Conservation (phyloP, 768 basidiomycete species). For the Pilatotrama ljubarskyi region DNA sequence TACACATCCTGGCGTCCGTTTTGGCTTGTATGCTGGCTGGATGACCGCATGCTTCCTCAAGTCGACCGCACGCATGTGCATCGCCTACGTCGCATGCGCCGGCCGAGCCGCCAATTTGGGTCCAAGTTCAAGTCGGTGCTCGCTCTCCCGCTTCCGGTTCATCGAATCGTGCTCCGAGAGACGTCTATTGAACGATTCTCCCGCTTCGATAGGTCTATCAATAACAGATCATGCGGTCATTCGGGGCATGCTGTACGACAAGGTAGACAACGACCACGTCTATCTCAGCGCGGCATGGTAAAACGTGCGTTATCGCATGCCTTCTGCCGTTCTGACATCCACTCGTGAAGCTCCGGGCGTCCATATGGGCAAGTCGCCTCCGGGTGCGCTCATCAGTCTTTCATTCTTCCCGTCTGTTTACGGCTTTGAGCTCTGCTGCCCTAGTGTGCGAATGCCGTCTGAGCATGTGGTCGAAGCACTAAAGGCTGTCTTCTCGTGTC, state of each 20-base stretch:
- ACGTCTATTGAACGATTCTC: neutral
- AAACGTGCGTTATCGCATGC: conserved; percentile 12
- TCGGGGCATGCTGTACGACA: too few species aligned
- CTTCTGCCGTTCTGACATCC: neutral
- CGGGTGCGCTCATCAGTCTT: neutral
- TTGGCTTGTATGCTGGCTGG: neutral
- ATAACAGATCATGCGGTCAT: too few species aligned
- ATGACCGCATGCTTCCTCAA: neutral
- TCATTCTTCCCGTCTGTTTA: neutral
- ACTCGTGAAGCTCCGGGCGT: neutral
- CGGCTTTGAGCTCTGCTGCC: neutral
- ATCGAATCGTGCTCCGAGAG: neutral
- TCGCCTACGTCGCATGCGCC: neutral
- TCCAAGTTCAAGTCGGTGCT: neutral
- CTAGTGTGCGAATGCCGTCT: neutral
- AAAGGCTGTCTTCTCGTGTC: neutral
- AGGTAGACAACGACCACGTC: neutral
- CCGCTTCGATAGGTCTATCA: too few species aligned
- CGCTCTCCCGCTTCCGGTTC: neutral
- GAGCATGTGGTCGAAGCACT: conserved; percentile 7
- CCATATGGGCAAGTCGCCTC: conserved; percentile 2
- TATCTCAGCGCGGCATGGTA: neutral
- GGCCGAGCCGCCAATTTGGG: neutral
- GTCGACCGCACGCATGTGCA: conserved; percentile 8
- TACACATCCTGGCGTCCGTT: neutral